Evolutionary conservation across 169 alveolate species (phyloP).

Genomic region (Plasmodium falciparum): DNA sequence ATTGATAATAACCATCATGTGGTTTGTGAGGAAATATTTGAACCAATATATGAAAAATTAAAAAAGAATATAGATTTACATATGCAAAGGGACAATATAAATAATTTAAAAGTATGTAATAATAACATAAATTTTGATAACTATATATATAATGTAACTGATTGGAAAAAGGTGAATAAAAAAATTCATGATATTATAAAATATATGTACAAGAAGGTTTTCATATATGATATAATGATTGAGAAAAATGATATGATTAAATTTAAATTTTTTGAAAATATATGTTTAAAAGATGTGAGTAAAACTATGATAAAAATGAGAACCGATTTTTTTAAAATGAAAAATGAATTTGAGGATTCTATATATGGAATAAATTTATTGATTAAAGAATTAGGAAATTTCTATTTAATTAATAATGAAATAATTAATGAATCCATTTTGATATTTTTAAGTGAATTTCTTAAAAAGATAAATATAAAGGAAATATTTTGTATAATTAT

Average conservation of each 20-base stretch:
- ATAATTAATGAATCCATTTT: constrained; percentile 28
- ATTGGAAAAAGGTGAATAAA: constrained; percentile 46
- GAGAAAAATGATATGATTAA: constrained; percentile 43
- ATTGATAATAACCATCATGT: too few relatives aligned
- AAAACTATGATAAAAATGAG: constrained; percentile 34
- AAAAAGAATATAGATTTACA: not conserved
- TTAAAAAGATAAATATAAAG: constrained; percentile 32
- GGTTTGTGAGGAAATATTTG: too few relatives aligned
- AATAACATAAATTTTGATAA: too few relatives aligned
- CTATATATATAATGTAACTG: not conserved
- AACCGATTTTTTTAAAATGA: constrained; percentile 21
- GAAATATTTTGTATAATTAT: constrained; percentile 8
- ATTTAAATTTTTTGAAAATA: constrained; percentile 41
- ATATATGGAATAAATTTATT: constrained; percentile 21
- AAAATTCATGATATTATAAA: constrained; percentile 22
- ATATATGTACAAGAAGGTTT: constrained; percentile 36
- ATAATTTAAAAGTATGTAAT: not conserved
- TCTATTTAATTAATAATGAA: constrained; percentile 6
- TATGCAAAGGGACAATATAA: not conserved
- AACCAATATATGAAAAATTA: not conserved
- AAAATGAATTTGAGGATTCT: not conserved
- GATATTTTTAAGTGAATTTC: constrained; percentile 25
- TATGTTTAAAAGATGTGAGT: constrained; percentile 40
- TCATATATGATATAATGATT: constrained; percentile 5
- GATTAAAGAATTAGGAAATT: constrained; percentile 20